Evolutionary conservation across 2,329 filamentous ascomycete species (phyloP).

Genomic region (Cadophora gregata): DNA sequence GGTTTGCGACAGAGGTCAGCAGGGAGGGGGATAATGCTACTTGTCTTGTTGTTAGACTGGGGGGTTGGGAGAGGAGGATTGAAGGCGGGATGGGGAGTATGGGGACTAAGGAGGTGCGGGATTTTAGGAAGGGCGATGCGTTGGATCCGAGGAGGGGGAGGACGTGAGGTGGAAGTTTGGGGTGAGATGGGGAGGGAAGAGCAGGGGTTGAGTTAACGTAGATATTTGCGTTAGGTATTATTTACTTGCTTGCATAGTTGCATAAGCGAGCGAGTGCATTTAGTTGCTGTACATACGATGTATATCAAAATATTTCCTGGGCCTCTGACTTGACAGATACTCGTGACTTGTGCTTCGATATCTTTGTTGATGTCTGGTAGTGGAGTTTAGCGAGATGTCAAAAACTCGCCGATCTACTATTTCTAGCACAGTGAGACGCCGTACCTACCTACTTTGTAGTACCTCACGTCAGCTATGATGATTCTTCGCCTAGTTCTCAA

Average conservation of each 20-base stretch:
- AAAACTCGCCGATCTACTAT: neutral
- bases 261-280: neutral
- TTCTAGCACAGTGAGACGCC: no score
- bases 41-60: slow-evolving; percentile 69
- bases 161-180: slow-evolving; percentile 30
- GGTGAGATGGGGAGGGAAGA: neutral
- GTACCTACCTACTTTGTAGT: no score
- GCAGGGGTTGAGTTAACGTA: neutral
- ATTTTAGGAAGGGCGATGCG: slow-evolving; percentile 81
- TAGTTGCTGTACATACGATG: neutral
- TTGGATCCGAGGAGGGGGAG: slow-evolving; percentile 75
- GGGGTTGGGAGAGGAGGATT: slow-evolving; percentile 72
- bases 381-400: neutral
- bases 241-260: neutral
- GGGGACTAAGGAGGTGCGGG: slow-evolving; percentile 89
- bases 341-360: no score
- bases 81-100: slow-evolving; percentile 90
- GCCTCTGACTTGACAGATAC: no score
- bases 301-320: neutral
- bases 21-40: slow-evolving; percentile 69
- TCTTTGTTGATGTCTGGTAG: neutral
- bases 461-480: no score
- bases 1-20: slow-evolving; percentile 83
- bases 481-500: no score
- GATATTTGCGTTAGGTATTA: neutral